Conservation (phyloP, 805 yeast genomes). For the Cyberlindnera bimundalis region DNA sequence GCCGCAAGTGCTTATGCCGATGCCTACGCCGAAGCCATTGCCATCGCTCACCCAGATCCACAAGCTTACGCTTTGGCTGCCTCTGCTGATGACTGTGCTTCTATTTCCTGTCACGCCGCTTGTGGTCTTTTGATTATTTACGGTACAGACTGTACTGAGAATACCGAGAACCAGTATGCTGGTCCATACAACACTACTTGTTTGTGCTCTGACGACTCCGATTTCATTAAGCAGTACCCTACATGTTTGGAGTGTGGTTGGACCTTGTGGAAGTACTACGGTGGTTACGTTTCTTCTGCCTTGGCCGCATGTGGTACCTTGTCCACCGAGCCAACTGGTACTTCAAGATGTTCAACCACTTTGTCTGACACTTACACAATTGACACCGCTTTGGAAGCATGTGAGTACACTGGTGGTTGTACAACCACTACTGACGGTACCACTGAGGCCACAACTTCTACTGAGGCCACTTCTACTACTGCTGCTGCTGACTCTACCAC, state of each 20-base stretch:
- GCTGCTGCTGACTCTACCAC: conserved; percentile 12
- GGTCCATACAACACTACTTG: conserved; percentile 26
- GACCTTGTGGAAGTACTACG: conserved; percentile 36
- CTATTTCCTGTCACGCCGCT: conserved; percentile 32
- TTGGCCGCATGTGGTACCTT: conserved; percentile 27
- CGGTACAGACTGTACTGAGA: conserved; percentile 31
- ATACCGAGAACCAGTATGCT: conserved; percentile 24
- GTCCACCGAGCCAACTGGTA: conserved; percentile 29
- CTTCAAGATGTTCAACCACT: conserved; percentile 23
- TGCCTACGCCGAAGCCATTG: conserved; percentile 23
- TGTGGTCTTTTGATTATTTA: conserved; percentile 35
- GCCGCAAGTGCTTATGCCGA: conserved; percentile 23
- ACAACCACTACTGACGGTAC: neutral
- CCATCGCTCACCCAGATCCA: conserved; percentile 22
- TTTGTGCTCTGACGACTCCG: conserved; percentile 23
- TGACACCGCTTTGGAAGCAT: conserved; percentile 12
- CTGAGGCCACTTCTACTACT: conserved; percentile 1
- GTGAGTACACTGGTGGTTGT: conserved; percentile 14
- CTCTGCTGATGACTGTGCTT: conserved; percentile 27
- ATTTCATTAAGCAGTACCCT: conserved; percentile 22
- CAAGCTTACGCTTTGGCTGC: conserved; percentile 23
- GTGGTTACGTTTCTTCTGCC: conserved; percentile 28
- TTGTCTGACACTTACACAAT: conserved; percentile 18
- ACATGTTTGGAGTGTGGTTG: conserved; percentile 37
- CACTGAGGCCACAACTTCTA: neutral